phyloP scores from a whole-genome alignment of 208 protist species.

The Phytomonas serpens region DNA sequence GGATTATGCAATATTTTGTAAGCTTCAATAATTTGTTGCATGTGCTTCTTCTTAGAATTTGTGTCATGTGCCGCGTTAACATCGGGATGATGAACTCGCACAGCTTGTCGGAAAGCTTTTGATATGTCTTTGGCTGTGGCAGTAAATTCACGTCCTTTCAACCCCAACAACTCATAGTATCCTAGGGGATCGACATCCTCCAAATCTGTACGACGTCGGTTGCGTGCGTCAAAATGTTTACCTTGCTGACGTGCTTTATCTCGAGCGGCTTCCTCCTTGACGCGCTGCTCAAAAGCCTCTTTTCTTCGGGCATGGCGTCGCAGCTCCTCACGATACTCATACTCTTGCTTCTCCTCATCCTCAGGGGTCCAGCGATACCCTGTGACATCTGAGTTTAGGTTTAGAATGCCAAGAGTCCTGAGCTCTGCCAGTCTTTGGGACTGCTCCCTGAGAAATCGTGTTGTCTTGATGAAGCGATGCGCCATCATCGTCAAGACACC shows the following conservation, averaged over 20 bases:
- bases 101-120: conserved; percentile 64
- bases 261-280: conserved; percentile 75
- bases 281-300: conserved; percentile 68
- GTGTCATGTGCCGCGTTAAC: conserved; percentile 16
- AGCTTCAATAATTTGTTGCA: conserved; percentile 79
- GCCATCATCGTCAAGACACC: conserved; percentile 28
- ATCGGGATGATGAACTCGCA: conserved; percentile 70
- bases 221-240: conserved; percentile 51
- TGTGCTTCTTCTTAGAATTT: conserved; percentile 47
- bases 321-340: conserved; percentile 87
- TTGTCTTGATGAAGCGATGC: conserved; percentile 19
- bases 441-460: conserved; percentile 39
- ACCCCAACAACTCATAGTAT: conserved; percentile 78
- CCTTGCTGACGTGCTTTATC: conserved; percentile 42
- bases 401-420: conserved; percentile 63
- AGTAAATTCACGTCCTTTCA: conserved; percentile 65
- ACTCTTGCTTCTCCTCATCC: conserved; percentile 80
- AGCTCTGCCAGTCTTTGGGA: conserved; percentile 50
- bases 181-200: conserved; percentile 76
- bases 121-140: conserved; percentile 77
- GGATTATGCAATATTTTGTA: conserved; percentile 78
- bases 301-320: conserved; percentile 53
- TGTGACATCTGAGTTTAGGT: conserved; percentile 65
- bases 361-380: conserved; percentile 80
- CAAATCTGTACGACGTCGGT: conserved; percentile 68